Base-by-base conservation (phyloP, 176 grass and related monocot species). In the Ensete ventricosum region DNA sequence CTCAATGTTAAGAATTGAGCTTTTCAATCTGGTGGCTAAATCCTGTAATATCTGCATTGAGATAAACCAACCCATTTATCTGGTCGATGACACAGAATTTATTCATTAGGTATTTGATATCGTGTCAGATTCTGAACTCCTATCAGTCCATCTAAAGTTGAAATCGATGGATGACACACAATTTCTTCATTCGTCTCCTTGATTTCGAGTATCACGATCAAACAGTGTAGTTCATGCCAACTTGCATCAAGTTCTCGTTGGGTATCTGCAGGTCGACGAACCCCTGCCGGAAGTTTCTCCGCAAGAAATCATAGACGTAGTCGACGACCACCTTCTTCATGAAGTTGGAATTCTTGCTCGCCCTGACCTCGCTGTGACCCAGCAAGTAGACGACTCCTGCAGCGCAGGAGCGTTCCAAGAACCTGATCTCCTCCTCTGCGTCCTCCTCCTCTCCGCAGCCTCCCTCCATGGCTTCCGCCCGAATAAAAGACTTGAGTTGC, bases 401-500 rank as follows among this genome's bases (percentile, higher is more conserved):
- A 14, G 34, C 54, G 54, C 73, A 72, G 14, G 78, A 85, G 10
- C 22, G 64, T 54, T 85, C 83, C 75, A 85, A 70, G 73, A 85
- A 76, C 14, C 69, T 25, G 55, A 81, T 73, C 83, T 85, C 83
- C 49, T 81, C 71, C 34, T 58, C 77, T 64, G 73, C 77, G 53
- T 72, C 59, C 4, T 0, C 34, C 34, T 43, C 5, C 34, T 43
- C 34, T 43, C 34, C 4, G 34, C 34, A 43, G 16, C 16, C 66
- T 29, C 11, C 17, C 50, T 81, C 53, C 24, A 20, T 11, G 53
- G 72, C 70, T 53, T 96, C 88, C 70, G 79, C 71, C 20, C 75
- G 77, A 80, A 96, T 84, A 72, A 89, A 92, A 50, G 78, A 67
- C 74, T 87, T 87, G 64, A 96, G 87, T 43, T 84, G 67, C 27